Evolutionary conservation across 192 early-diverging fungal species (phyloP).

Genomic region (Martensiomyces pterosporus): DNA sequence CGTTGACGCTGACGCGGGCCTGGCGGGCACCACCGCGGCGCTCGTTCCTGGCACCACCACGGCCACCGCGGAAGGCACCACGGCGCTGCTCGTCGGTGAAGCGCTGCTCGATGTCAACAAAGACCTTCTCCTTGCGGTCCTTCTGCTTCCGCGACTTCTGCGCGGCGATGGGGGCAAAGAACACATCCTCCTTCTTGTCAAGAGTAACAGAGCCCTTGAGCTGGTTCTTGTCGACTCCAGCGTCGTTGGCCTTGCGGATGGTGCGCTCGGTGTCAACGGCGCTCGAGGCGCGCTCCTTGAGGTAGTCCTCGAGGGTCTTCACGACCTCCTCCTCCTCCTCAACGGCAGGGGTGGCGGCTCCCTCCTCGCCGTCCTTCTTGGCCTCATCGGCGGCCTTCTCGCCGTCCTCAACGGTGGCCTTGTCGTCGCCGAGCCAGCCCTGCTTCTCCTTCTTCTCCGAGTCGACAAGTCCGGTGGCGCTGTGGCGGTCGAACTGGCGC

Average conservation of each 20-base stretch:
- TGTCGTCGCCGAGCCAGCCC: conserved; percentile 64
- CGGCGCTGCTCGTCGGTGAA: conserved; percentile 67
- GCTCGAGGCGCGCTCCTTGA: conserved; percentile 62
- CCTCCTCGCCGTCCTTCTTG: conserved; percentile 42
- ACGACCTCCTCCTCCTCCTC: conserved; percentile 71
- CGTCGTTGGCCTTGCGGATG: conserved; percentile 85
- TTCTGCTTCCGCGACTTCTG: conserved; percentile 60
- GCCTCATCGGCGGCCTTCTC: conserved; percentile 40
- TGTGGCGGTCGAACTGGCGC: conserved; percentile 84
- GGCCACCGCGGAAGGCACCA: conserved; percentile 56
- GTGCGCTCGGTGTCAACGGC: conserved; percentile 55
- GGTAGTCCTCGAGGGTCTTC: conserved; percentile 87
- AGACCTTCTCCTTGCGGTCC: conserved; percentile 68
- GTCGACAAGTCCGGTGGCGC: conserved; percentile 70
- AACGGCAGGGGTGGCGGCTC: conserved; percentile 30
- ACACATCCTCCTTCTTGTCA: conserved; percentile 67
- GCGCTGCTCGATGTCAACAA: conserved; percentile 74
- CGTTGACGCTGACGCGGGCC: conserved; percentile 60
- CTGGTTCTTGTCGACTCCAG: conserved; percentile 67
- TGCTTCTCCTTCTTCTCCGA: conserved; percentile 90
- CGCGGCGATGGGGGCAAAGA: conserved; percentile 56
- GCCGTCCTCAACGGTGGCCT: conserved; percentile 31
- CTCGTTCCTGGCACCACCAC: conserved; percentile 47
- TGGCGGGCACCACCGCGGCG: conserved; percentile 51
- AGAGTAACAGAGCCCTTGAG: conserved; percentile 77